Percentiles rank a stretch among this genome's conserved stretches.
These are phyloP conservation scores for Coemansia sp. DNA, from an alignment of 192 early-diverging fungal species.

Conservation along the genomic window DNA sequence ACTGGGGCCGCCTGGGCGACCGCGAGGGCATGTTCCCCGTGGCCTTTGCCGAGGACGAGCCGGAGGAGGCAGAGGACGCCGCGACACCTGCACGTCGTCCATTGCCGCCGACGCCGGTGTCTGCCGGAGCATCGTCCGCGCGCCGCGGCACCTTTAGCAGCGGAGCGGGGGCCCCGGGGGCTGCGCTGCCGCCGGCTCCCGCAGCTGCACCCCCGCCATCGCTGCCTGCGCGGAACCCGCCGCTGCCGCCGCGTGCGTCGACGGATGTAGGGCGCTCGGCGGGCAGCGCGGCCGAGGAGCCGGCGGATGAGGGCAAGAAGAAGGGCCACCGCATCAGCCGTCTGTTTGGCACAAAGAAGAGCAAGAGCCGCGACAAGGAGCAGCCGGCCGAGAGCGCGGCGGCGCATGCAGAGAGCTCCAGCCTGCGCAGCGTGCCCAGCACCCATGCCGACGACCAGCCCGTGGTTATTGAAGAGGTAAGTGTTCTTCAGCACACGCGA, in stretches of 20 bases:
- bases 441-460: no score
- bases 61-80: slow-evolving; percentile 2
- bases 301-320: slow-evolving; percentile 31
- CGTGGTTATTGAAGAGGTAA: no score
- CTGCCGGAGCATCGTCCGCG: background rate
- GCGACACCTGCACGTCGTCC: slow-evolving; percentile 27
- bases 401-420: no score
- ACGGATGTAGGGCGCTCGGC: slow-evolving; percentile 4
- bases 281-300: slow-evolving; percentile 10
- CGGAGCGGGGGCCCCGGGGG: slow-evolving; percentile 13
- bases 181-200: slow-evolving; percentile 2
- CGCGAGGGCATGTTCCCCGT: slow-evolving; percentile 62
- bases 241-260: slow-evolving; percentile 28
- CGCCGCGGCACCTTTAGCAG: slow-evolving; percentile 6
- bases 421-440: no score
- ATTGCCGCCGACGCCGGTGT: slow-evolving; percentile 24
- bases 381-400: no score
- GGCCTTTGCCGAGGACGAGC: slow-evolving; percentile 45
- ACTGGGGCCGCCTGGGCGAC: slow-evolving; percentile 62
- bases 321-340: slow-evolving; percentile 43
- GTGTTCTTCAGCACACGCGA: no score
- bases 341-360: slow-evolving; percentile 42
- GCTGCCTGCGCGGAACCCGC: slow-evolving; percentile 24
- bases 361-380: slow-evolving; percentile 27
- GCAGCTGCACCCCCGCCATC: slow-evolving; percentile 4